phyloP scores from a whole-genome alignment of 73 alveolate species.

The Urostyla sp. region DNA sequence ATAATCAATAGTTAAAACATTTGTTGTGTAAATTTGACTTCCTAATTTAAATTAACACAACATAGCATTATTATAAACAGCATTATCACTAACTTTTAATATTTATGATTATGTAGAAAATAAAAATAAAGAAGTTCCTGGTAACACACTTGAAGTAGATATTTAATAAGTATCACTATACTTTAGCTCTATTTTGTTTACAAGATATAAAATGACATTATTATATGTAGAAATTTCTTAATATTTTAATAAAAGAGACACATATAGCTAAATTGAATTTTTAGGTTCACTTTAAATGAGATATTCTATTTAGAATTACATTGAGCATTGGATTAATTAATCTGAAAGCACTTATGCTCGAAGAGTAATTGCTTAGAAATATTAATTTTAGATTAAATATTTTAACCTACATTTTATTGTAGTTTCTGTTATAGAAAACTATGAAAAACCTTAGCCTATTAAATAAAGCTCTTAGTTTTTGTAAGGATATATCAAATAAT shows the following conservation, averaged over 20 bases:
- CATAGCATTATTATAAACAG: neutral
- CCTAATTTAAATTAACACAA: neutral
- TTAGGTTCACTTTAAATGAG: neutral
- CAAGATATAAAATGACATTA: neutral
- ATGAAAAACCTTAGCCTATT: too few species aligned
- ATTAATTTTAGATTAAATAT: neutral
- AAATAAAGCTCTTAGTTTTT: too few species aligned
- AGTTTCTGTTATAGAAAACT: too few species aligned
- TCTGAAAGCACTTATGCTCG: conserved; percentile 4
- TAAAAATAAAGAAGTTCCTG: neutral
- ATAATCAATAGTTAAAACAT: neutral
- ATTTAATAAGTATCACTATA: neutral
- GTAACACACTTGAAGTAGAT: neutral
- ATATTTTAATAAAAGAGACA: too few species aligned
- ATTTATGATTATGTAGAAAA: neutral
- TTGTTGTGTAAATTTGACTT: too few species aligned
- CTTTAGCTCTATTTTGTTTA: neutral
- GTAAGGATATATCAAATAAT: too few species aligned
- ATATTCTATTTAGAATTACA: neutral
- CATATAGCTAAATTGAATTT: neutral
- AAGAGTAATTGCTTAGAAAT: neutral
- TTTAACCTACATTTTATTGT: too few species aligned
- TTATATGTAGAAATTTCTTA: neutral
- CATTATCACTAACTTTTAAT: neutral
- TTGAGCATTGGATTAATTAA: neutral